phyloP scores from a whole-genome alignment of 2,329 filamentous ascomycete species.

The Ambrosiella xylebori region DNA sequence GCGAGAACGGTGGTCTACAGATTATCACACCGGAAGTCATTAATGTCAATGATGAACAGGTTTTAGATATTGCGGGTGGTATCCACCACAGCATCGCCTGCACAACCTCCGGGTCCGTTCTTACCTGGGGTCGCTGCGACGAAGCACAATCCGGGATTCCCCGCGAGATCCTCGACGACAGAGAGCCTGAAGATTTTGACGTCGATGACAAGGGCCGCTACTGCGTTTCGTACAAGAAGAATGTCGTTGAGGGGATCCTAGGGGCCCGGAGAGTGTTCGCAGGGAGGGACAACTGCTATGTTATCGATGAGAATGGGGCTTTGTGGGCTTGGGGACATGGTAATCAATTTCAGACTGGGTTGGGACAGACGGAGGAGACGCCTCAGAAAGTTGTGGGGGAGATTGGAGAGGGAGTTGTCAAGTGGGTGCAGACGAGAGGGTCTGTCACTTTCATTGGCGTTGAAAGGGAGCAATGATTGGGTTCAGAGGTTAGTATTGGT shows the following conservation, averaged over 20 bases:
- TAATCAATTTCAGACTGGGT: constrained; percentile 9
- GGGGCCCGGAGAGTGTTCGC: constrained; percentile 2
- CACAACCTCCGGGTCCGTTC: constrained; percentile 25
- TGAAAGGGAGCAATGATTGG: not conserved
- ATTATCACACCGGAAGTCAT: constrained; percentile 4
- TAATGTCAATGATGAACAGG: constrained; percentile 31
- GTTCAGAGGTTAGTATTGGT: too few relatives aligned
- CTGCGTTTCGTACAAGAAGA: constrained; percentile 9
- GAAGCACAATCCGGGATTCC: constrained; percentile 18
- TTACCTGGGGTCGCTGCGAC: constrained; percentile 30
- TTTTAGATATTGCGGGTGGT: constrained; percentile 43
- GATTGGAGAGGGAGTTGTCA: not conserved
- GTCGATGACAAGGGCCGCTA: constrained; percentile 1
- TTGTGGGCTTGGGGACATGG: constrained; percentile 12
- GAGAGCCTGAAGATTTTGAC: not conserved
- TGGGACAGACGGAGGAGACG: constrained; percentile 1
- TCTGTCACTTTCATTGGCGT: constrained; percentile 11
- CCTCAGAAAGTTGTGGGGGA: constrained; percentile 3
- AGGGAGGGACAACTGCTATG: constrained; percentile 10
- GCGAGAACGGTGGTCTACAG: constrained; percentile 23
- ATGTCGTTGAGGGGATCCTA: not conserved
- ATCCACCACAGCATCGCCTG: constrained; percentile 43
- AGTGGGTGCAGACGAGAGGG: constrained; percentile 9
- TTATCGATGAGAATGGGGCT: constrained; percentile 2
- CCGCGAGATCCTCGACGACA: constrained; percentile 1